Percentiles rank a stretch among this genome's conserved stretches.
These are phyloP conservation scores for Coemansia sp. DNA, from an alignment of 192 early-diverging fungal genomes.

Conservation along the genomic window DNA sequence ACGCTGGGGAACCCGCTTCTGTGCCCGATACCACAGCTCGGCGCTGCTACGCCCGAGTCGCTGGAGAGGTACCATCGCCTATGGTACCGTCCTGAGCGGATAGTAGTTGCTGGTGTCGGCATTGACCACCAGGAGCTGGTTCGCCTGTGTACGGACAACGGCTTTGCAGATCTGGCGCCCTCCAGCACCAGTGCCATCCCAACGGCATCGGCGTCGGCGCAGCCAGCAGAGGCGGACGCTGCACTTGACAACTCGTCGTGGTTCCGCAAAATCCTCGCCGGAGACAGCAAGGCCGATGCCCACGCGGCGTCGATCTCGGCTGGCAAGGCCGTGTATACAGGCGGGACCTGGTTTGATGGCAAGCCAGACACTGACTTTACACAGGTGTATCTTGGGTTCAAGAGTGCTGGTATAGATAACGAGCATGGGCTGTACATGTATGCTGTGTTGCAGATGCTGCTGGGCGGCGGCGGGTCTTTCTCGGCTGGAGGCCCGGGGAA, in stretches of 20 bases:
- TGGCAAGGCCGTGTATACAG: conserved; percentile 66
- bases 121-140: conserved; percentile 80
- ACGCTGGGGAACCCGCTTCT: conserved; percentile 78
- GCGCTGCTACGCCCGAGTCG: conserved; percentile 58
- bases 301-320: conserved; percentile 33
- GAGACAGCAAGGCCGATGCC: neutral
- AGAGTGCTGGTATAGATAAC: conserved; percentile 71
- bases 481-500: conserved; percentile 97
- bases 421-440: conserved; percentile 80
- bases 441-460: conserved; percentile 79
- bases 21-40: conserved; percentile 63
- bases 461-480: conserved; percentile 96
- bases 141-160: conserved; percentile 52
- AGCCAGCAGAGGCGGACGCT: neutral
- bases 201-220: neutral
- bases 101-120: conserved; percentile 84
- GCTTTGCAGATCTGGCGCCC: conserved; percentile 64
- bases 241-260: conserved; percentile 5
- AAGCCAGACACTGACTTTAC: conserved; percentile 67
- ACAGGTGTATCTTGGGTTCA: conserved; percentile 88
- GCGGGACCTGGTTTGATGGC: conserved; percentile 69
- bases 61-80: conserved; percentile 66
- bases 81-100: conserved; percentile 89
- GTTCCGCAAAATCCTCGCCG: conserved; percentile 19
- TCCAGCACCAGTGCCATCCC: conserved; percentile 18